Percentiles rank a stretch among this genome's conserved stretches.
phyloP scores from a whole-genome alignment of 495 filamentous ascomycete species.

The Chlorociboria aeruginascens region DNA sequence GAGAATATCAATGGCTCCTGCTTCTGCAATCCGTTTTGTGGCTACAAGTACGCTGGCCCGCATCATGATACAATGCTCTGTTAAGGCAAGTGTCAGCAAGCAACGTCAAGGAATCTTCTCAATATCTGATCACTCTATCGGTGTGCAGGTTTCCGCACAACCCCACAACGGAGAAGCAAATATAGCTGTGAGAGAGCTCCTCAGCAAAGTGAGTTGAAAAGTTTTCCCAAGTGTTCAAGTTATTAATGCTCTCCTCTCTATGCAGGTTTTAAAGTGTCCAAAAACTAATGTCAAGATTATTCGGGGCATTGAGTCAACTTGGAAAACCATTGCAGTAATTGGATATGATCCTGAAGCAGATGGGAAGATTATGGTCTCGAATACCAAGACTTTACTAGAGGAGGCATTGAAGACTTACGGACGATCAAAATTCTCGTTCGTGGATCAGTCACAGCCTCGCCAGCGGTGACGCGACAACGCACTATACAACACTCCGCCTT shows the following conservation, averaged over 20 bases:
- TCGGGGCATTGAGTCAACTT: slow-evolving; percentile 47
- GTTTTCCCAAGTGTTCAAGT: background rate
- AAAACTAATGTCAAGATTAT: slow-evolving; percentile 53
- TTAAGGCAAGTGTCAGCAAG: slow-evolving; percentile 53
- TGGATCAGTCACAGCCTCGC: background rate
- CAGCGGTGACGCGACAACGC: too few species aligned
- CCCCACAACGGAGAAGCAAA: slow-evolving; percentile 58
- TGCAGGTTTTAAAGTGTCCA: slow-evolving; percentile 42
- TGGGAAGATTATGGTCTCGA: slow-evolving; percentile 4
- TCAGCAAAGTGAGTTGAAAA: slow-evolving; percentile 42
- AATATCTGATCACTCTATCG: slow-evolving; percentile 40
- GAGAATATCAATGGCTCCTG: slow-evolving; percentile 1
- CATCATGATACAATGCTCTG: slow-evolving; percentile 42
- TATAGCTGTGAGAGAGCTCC: slow-evolving; percentile 46
- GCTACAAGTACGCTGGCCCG: slow-evolving; percentile 19
- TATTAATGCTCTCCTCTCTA: background rate
- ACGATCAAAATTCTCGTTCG: background rate
- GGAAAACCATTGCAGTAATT: slow-evolving; percentile 42
- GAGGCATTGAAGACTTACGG: background rate
- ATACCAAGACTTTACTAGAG: slow-evolving; percentile 5
- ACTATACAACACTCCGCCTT: too few species aligned
- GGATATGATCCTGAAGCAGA: slow-evolving; percentile 12
- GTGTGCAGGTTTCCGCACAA: slow-evolving; percentile 50
- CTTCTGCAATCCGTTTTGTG: slow-evolving; percentile 12
- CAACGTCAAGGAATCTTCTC: slow-evolving; percentile 43